Conservation (phyloP, 192 early-diverging fungal species). For the Entophlyctis helioformis region DNA sequence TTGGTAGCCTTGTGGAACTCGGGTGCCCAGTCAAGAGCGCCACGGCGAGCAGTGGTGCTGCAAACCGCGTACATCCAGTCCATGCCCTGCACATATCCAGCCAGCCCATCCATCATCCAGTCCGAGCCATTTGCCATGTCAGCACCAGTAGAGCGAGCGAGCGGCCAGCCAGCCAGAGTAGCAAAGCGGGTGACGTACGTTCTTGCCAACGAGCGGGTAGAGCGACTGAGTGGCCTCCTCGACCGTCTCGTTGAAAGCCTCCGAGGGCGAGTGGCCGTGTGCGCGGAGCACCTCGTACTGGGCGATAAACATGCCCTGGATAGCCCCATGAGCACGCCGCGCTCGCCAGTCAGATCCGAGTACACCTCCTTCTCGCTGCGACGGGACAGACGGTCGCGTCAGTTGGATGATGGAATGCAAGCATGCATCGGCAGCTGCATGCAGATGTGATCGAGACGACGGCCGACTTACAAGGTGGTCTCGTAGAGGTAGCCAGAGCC, state of each 20-base stretch:
- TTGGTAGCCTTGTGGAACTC: conserved; percentile 85
- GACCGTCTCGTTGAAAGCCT: conserved; percentile 99
- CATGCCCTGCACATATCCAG: conserved; percentile 77
- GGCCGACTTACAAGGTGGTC: conserved; percentile 64
- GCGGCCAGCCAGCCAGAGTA: too few relatives aligned
- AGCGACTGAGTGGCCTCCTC: conserved; percentile 98
- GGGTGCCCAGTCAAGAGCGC: conserved; percentile 94
- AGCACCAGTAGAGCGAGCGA: too few relatives aligned
- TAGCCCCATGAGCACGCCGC: conserved; percentile 97
- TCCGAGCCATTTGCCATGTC: too few relatives aligned
- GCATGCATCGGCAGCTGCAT: neutral
- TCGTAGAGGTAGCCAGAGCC: conserved; percentile 96
- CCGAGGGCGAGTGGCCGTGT: conserved; percentile 89
- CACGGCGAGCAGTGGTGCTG: conserved; percentile 90
- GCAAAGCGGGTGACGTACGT: conserved; percentile 32
- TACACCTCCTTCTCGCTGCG: conserved; percentile 81
- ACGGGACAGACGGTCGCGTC: too few relatives aligned
- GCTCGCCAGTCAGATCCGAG: conserved; percentile 94
- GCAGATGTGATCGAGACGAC: neutral
- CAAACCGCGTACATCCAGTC: conserved; percentile 98
- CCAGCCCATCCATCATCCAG: too few relatives aligned
- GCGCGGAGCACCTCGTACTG: conserved; percentile 94
- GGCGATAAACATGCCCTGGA: conserved; percentile 90
- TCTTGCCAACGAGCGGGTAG: conserved; percentile 88
- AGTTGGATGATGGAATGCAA: too few relatives aligned